These are phyloP conservation scores for Tetrahymena elliotti DNA, from an alignment of 73 alveolate species.

Conservation along the genomic window DNA sequence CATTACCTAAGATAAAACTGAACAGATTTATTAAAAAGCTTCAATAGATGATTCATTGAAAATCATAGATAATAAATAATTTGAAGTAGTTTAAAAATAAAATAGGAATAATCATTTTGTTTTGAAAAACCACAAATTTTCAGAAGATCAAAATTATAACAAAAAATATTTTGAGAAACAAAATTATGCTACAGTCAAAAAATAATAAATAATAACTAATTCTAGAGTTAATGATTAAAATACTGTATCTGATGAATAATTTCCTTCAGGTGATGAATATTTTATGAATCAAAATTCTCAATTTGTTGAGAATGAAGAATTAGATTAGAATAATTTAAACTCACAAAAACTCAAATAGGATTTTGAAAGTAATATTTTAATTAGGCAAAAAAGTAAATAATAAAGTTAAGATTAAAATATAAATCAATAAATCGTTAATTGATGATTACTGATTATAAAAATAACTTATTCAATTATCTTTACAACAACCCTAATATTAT, in stretches of 20 bases:
- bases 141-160: no score
- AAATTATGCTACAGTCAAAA: no score
- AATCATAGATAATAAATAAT: neutral
- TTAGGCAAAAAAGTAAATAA: neutral
- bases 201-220: no score
- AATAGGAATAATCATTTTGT: no score
- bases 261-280: neutral
- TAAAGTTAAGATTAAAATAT: neutral
- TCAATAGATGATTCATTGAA: neutral
- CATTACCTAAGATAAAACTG: no score
- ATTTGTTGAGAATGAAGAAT: neutral
- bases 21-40: no score
- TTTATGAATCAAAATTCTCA: neutral
- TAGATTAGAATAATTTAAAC: neutral
- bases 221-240: no score
- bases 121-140: no score
- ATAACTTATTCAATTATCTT: no score
- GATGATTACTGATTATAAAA: neutral
- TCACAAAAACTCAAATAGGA: neutral
- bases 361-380: neutral
- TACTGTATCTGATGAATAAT: neutral
- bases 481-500: no score
- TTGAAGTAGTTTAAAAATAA: neutral
- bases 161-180: no score
- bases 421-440: no score